Conservation (phyloP, 176 grass and related monocot genomes). For the Echinochloa phyllopogon region DNA sequence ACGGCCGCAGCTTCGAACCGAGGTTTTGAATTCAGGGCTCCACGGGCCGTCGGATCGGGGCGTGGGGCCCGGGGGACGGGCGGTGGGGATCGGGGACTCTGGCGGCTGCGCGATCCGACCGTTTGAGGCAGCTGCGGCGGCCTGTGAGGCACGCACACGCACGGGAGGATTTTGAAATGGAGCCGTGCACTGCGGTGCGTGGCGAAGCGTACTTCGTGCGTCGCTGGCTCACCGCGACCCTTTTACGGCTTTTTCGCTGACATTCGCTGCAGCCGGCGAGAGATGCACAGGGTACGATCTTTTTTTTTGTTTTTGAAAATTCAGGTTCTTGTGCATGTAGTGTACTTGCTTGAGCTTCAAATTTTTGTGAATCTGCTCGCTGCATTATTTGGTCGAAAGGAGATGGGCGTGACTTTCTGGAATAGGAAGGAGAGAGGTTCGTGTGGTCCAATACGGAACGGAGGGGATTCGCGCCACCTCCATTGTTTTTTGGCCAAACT, state of each 20-base stretch:
- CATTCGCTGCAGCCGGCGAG: conserved; percentile 14
- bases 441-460: background rate
- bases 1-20: conserved; percentile 15
- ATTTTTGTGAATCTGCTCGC: conserved; percentile 21
- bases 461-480: background rate
- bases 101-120: conserved; percentile 46
- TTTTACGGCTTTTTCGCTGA: conserved; percentile 51
- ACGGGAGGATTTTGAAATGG: conserved; percentile 53
- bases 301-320: conserved; percentile 7
- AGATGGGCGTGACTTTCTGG: background rate
- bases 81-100: background rate
- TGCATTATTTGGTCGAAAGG: background rate
- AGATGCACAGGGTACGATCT: background rate
- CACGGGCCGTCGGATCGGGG: conserved; percentile 53
- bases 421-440: too few species aligned
- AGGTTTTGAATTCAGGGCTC: conserved; percentile 60
- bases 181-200: background rate
- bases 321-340: background rate
- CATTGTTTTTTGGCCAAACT: background rate
- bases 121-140: conserved; percentile 33
- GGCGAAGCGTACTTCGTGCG: background rate
- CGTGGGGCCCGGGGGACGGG: background rate
- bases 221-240: background rate
- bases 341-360: background rate
- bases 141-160: background rate